phyloP scores from a whole-genome alignment of 2,329 filamentous ascomycete genomes.

The Penicillium digitatum region DNA sequence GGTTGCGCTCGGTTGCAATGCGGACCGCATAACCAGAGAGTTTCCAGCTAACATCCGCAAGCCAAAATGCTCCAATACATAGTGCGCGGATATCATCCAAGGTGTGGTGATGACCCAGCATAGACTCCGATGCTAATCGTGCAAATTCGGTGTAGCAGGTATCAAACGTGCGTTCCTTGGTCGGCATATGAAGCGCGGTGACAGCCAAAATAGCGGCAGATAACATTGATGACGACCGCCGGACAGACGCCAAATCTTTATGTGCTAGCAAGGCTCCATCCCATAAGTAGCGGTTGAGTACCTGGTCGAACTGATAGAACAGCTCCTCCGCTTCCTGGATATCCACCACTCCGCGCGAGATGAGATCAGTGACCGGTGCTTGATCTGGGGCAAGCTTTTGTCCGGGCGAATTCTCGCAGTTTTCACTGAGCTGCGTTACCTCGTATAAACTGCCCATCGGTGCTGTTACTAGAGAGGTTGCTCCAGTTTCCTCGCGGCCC shows the following conservation, averaged over 20 bases:
- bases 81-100: constrained; percentile 52
- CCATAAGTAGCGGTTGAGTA: constrained; percentile 41
- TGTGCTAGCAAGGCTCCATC: constrained; percentile 47
- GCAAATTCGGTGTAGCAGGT: constrained; percentile 52
- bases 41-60: constrained; percentile 52
- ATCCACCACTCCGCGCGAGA: constrained; percentile 48
- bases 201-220: constrained; percentile 47
- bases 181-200: constrained; percentile 49
- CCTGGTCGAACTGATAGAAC: constrained; percentile 40
- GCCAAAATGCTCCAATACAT: constrained; percentile 55
- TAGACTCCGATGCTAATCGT: constrained; percentile 50
- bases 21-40: constrained; percentile 43
- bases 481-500: constrained; percentile 36
- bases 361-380: constrained; percentile 47
- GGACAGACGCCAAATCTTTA: constrained; percentile 45
- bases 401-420: constrained; percentile 32
- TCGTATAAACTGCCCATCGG: constrained; percentile 50
- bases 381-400: constrained; percentile 33
- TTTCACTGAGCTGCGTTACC: constrained; percentile 45
- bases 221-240: constrained; percentile 46
- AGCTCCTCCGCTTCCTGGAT: constrained; percentile 43
- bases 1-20: constrained; percentile 43
- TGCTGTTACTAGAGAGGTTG: constrained; percentile 39
- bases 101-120: constrained; percentile 51
- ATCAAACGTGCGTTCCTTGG: constrained; percentile 46